A percentile compares a stretch with the other conserved stretches of the same genome.
Conservation (phyloP, 164 flowering plant genomes). For the Buxus sempervirens region DNA sequence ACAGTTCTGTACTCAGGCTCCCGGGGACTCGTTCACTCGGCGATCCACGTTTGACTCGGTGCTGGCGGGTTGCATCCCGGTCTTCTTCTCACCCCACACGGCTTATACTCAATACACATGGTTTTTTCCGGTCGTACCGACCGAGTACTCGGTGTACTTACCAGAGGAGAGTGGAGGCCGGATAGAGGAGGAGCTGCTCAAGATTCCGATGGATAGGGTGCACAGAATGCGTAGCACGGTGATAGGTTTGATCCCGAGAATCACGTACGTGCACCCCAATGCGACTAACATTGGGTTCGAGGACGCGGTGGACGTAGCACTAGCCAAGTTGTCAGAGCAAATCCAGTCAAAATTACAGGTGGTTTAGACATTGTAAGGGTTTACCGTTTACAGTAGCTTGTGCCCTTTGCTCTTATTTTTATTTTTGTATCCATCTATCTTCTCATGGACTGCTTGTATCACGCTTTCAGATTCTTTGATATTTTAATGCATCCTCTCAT, state of each 20-base stretch:
- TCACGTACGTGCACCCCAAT: slow-evolving; percentile 1
- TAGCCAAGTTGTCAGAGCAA: too few relatives aligned
- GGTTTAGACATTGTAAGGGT: too few relatives aligned
- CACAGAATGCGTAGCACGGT: neutral
- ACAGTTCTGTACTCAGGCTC: neutral
- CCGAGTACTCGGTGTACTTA: neutral
- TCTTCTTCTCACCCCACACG: neutral
- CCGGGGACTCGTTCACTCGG: neutral
- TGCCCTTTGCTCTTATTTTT: too few relatives aligned
- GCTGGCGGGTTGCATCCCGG: neutral
- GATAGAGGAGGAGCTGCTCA: neutral
- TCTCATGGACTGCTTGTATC: too few relatives aligned
- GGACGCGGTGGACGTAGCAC: too few relatives aligned
- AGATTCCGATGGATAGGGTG: neutral
- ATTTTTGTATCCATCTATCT: too few relatives aligned
- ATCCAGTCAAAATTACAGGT: too few relatives aligned
- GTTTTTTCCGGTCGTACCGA: neutral
- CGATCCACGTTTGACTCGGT: neutral
- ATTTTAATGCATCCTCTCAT: too few relatives aligned
- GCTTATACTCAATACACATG: neutral
- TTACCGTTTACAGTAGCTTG: too few relatives aligned
- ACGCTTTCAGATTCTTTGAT: too few relatives aligned
- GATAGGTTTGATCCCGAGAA: neutral
- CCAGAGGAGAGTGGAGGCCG: neutral
- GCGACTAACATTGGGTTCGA: too few relatives aligned